Percentiles rank a stretch among this genome's conserved stretches.
These are phyloP conservation scores for Stemphylium lycopersici DNA, from an alignment of 2,329 filamentous ascomycete genomes.

Conservation along the genomic window DNA sequence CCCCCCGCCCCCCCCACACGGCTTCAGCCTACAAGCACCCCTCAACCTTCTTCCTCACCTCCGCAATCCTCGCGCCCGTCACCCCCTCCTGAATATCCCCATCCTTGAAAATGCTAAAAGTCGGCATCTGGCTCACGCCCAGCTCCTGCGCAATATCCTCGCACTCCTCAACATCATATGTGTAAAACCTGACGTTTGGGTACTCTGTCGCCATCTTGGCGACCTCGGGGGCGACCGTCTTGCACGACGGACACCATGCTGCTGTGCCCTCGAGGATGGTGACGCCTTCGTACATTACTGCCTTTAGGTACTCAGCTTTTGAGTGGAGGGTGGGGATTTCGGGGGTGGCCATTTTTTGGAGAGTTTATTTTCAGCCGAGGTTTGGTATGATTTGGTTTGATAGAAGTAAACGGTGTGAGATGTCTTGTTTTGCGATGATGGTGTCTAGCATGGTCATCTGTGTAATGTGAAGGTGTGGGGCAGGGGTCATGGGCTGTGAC, in stretches of 20 bases:
- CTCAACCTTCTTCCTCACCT: constrained; percentile 33
- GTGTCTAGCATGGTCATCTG: no score
- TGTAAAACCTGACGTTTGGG: constrained; percentile 34
- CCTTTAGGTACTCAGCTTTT: constrained; percentile 37
- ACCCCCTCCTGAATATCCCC: constrained; percentile 36
- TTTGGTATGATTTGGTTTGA: no score
- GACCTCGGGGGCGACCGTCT: constrained; percentile 36
- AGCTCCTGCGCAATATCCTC: constrained; percentile 41
- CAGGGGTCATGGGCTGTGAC: no score
- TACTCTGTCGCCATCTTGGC: constrained; percentile 33
- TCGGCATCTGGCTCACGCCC: constrained; percentile 36
- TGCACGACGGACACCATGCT: constrained; percentile 39
- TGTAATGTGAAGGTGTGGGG: no score
- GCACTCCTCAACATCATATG: constrained; percentile 39
- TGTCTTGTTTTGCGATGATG: no score
- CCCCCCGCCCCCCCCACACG: background rate
- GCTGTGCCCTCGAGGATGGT: constrained; percentile 42
- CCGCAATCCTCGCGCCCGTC: constrained; percentile 27
- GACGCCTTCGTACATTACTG: constrained; percentile 38
- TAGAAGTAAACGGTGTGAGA: no score
- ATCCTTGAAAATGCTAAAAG: constrained; percentile 39
- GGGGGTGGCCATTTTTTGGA: background rate
- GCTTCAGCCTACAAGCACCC: constrained; percentile 28
- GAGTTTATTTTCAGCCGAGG: no score
- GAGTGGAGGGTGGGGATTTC: constrained; percentile 30